Evolutionary conservation across 2,329 filamentous ascomycete species (phyloP).

Genomic region (Ilyonectria destructans): DNA sequence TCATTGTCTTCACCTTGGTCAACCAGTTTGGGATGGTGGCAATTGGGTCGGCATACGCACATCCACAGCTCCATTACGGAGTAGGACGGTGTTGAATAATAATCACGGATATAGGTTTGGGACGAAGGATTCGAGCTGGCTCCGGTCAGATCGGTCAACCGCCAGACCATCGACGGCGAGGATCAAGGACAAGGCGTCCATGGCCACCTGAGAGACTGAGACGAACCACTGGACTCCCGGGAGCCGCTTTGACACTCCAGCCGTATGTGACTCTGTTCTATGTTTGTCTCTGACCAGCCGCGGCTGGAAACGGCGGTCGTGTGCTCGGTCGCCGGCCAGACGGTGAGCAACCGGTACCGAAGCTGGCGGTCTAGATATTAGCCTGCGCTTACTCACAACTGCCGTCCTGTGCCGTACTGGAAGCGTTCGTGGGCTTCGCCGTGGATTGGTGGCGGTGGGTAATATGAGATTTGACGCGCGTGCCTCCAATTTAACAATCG

Average conservation of each 20-base stretch:
- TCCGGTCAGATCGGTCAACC: conserved; percentile 17
- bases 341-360: conserved; percentile 9
- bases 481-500: conserved; percentile 36
- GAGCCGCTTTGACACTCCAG: conserved; percentile 16
- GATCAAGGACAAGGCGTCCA: conserved; percentile 1
- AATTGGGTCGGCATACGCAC: conserved; percentile 12
- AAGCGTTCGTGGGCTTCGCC: conserved; percentile 14
- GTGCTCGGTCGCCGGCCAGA: conserved; percentile 17
- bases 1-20: conserved; percentile 16
- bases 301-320: conserved; percentile 21
- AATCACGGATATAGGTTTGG: not conserved
- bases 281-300: conserved; percentile 12
- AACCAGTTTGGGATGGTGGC: conserved; percentile 6
- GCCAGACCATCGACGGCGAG: not conserved
- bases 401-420: conserved; percentile 11
- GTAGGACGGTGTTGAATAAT: not conserved
- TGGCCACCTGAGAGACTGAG: not conserved
- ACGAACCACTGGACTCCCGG: not conserved
- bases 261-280: conserved; percentile 12
- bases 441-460: conserved; percentile 24
- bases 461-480: conserved; percentile 22
- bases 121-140: conserved; percentile 15
- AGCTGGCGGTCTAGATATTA: not conserved
- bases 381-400: not conserved
- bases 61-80: conserved; percentile 4